Percentiles rank a stretch among this genome's conserved stretches.
These are phyloP conservation scores for Bidens hawaiensis DNA, from an alignment of 140 eudicot genomes.

Conservation along the genomic window DNA sequence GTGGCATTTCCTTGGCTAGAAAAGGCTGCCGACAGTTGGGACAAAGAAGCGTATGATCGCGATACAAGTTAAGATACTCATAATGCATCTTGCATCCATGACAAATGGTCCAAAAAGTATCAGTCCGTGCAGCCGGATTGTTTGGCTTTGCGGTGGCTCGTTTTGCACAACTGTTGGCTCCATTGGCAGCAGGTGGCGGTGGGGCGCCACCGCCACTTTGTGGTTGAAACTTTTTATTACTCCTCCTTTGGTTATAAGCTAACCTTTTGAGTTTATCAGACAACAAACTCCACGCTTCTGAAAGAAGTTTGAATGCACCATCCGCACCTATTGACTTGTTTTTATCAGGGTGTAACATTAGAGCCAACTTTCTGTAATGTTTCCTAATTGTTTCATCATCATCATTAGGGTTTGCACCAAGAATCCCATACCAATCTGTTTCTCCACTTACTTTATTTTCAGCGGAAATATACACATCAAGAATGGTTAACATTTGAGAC, in stretches of 20 bases:
- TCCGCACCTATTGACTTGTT: slow-evolving; percentile 82
- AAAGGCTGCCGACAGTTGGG: slow-evolving; percentile 70
- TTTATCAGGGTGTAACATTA: slow-evolving; percentile 83
- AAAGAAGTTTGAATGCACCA: slow-evolving; percentile 81
- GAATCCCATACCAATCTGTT: slow-evolving; percentile 79
- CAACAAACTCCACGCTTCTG: slow-evolving; percentile 84
- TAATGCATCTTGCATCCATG: slow-evolving; percentile 84
- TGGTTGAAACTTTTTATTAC: slow-evolving; percentile 34
- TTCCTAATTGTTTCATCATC: slow-evolving; percentile 73
- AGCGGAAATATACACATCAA: slow-evolving; percentile 69
- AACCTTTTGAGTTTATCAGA: slow-evolving; percentile 65
- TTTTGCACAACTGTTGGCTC: slow-evolving; percentile 31
- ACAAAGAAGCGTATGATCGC: slow-evolving; percentile 66
- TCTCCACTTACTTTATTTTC: slow-evolving; percentile 72
- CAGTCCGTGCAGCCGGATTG: slow-evolving; percentile 31
- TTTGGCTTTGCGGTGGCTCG: slow-evolving; percentile 32
- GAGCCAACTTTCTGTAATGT: slow-evolving; percentile 68
- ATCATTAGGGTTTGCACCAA: slow-evolving; percentile 55
- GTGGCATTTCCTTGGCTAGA: slow-evolving; percentile 66
- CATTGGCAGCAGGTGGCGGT: slow-evolving; percentile 56
- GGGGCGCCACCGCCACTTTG: slow-evolving; percentile 48
- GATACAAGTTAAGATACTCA: slow-evolving; percentile 69
- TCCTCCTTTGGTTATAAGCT: slow-evolving; percentile 55
- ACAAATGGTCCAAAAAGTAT: slow-evolving; percentile 92
- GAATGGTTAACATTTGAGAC: slow-evolving; percentile 52